These are phyloP conservation scores for Annulohypoxylon nitens DNA, from an alignment of 495 filamentous ascomycete genomes.

Conservation along the genomic window DNA sequence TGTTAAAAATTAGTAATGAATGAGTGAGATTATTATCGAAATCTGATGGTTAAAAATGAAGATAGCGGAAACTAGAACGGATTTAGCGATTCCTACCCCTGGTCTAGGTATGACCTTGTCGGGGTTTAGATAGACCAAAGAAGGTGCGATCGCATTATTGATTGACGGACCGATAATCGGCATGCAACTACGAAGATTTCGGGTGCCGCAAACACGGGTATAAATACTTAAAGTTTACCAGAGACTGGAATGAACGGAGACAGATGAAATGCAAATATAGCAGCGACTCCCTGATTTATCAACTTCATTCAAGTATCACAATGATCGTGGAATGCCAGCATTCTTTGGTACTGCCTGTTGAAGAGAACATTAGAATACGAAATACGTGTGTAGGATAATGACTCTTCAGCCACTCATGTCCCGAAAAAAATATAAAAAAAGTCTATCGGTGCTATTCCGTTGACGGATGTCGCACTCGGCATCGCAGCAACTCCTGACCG, in stretches of 20 bases:
- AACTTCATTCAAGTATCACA: background rate
- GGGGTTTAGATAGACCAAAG: background rate
- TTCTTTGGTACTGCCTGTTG: background rate
- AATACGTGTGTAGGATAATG: background rate
- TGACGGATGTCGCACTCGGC: background rate
- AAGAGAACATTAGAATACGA: background rate
- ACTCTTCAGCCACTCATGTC: background rate
- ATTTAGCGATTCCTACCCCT: background rate
- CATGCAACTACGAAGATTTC: background rate
- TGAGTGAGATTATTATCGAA: background rate
- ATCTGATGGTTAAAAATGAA: conserved; percentile 4
- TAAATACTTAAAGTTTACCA: background rate
- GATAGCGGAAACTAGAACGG: conserved; percentile 25
- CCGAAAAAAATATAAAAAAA: background rate
- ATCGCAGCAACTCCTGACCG: background rate
- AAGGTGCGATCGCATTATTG: background rate
- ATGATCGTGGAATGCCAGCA: background rate
- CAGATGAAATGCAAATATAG: background rate
- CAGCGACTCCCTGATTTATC: background rate
- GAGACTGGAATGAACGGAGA: background rate
- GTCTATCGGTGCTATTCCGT: background rate
- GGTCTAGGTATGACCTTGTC: background rate
- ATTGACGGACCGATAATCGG: conserved; percentile 8
- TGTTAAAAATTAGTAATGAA: background rate
- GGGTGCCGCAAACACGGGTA: conserved; percentile 5